Base-by-base conservation (phyloP, 352 stramenopile genomes). In the Thalassiosira hispida region DNA sequence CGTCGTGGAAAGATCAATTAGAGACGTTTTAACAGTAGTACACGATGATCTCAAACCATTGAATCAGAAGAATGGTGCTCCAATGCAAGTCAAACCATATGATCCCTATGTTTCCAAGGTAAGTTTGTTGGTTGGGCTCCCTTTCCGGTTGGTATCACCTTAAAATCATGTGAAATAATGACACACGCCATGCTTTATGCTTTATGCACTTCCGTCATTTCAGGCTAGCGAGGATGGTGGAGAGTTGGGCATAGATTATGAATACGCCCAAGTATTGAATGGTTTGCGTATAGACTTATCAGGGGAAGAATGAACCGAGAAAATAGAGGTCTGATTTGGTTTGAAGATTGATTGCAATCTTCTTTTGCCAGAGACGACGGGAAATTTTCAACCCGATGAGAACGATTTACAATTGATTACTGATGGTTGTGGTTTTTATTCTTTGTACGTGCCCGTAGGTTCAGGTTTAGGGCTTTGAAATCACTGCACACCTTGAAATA, bases 1-100 rank as follows among this genome's bases (percentile, higher is more conserved):
- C 63, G 78, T 93, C 31, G 72, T 91, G 7, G 87, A 93, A 76
- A 78, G 87, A 57, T 89, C 79, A 35, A 77, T 93, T 38, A 49
- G 85, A 55, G 87, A 93, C 73, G 86, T 93, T 38, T 63, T 93
- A 35, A 68, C 71, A 40, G 61, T 72, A 2, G 42, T 89, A 27
- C 78, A 73, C 23, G 49, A 71, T 56, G 70, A 80, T n/a, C 27
- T 80, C 1, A 46, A 47, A 57, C 68, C 69, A 52, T n/a, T n/a
- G n/a, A n/a, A n/a, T n/a, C 18, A 51, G 1, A 14, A 52, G 22
- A 40, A 79, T 67, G 61, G 56, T 11, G 25, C 47, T 59, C 22
- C 63, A 14, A 40, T 73, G 20, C 38, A 71, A 14, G 42, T 66
- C 9, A 77, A 77, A 61, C 59, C 53, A 35, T 79, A 79, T 66